Conservation (phyloP, 345 rosid species). For the Populus nigra region DNA sequence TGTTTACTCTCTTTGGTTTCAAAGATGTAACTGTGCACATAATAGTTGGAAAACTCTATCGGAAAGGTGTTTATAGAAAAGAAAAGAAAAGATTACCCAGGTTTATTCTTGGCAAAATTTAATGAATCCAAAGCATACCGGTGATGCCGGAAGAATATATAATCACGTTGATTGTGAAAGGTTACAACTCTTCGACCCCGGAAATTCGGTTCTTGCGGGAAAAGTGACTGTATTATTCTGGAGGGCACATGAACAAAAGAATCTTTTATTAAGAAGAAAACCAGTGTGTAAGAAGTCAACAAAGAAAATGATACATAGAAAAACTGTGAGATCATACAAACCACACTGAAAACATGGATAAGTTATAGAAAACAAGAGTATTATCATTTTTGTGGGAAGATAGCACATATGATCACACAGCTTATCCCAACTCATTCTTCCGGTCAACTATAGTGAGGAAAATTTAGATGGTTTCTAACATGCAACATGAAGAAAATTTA, state of each 20-base stretch:
- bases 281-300: background rate
- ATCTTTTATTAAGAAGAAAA: background rate
- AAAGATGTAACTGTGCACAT: slow-evolving; percentile 61
- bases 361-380: background rate
- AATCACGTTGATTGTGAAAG: slow-evolving; percentile 95
- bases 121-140: slow-evolving; percentile 42
- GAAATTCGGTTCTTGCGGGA: slow-evolving; percentile 80
- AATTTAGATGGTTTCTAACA: background rate
- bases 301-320: background rate
- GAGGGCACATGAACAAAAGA: slow-evolving; percentile 9
- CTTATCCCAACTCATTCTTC: background rate
- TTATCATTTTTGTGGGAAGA: background rate
- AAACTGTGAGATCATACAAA: background rate
- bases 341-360: background rate
- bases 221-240: slow-evolving; percentile 78
- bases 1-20: slow-evolving; percentile 64
- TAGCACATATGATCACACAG: background rate
- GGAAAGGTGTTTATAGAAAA: background rate
- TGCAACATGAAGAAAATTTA: slow-evolving; percentile 8
- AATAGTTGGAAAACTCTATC: background rate
- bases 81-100: background rate
- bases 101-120: background rate
- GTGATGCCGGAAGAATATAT: slow-evolving; percentile 90
- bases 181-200: slow-evolving; percentile 90
- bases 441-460: background rate